Percentiles rank a stretch among this genome's conserved stretches.
phyloP scores from a whole-genome alignment of 2,329 filamentous ascomycete genomes.

The Mollisia scopiformis region DNA sequence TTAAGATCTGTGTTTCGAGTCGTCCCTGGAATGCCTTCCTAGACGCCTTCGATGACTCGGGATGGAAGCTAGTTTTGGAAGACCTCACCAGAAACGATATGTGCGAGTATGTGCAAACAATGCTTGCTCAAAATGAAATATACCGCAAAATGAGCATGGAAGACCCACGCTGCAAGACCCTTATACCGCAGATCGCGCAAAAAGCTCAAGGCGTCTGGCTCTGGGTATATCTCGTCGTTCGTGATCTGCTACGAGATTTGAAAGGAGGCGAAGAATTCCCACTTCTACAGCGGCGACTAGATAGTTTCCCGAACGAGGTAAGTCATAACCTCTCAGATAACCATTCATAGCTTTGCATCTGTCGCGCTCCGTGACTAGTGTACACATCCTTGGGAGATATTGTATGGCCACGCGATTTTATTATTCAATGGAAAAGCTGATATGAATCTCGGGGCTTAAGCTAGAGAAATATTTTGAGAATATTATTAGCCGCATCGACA shows the following conservation, averaged over 20 bases:
- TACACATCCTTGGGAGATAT: no score
- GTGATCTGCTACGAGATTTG: constrained; percentile 2
- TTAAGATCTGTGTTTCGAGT: constrained; percentile 5
- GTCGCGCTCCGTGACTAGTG: no score
- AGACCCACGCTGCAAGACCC: neutral
- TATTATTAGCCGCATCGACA: constrained; percentile 24
- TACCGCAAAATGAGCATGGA: neutral
- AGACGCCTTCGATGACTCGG: constrained; percentile 1
- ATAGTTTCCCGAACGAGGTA: constrained; percentile 21
- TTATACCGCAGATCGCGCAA: neutral
- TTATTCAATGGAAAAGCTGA: no score
- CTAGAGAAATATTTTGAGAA: constrained; percentile 25
- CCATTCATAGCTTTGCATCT: no score
- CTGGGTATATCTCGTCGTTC: constrained; percentile 13
- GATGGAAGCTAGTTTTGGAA: constrained; percentile 2
- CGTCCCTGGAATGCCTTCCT: constrained; percentile 1
- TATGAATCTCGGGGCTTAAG: no score
- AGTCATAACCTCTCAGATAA: no score
- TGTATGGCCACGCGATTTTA: no score
- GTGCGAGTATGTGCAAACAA: neutral
- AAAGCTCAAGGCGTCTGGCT: constrained; percentile 10
- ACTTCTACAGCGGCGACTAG: constrained; percentile 22
- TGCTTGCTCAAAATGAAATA: neutral
- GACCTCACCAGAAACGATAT: constrained; percentile 3
- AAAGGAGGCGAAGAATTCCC: constrained; percentile 16